Percentiles rank a stretch among this genome's conserved stretches.
Evolutionary conservation across 805 yeast genomes (phyloP).

Genomic region (Ogataea nonfermentans): DNA sequence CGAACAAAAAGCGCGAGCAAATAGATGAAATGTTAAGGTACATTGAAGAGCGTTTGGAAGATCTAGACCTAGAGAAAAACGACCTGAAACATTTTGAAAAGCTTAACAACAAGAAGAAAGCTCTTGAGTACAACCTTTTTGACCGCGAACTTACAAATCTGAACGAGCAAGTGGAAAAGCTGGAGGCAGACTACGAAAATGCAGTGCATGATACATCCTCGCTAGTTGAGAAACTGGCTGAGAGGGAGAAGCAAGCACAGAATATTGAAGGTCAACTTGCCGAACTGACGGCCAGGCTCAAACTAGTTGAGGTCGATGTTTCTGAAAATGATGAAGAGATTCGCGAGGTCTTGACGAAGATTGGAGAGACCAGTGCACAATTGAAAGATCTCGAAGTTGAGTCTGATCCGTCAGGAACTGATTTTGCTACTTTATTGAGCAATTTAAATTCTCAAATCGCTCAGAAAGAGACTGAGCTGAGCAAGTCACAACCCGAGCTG

Average conservation of each 20-base stretch:
- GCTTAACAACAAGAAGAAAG: conserved; percentile 64
- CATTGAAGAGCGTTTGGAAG: conserved; percentile 69
- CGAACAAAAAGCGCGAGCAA: conserved; percentile 65
- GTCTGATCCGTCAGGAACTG: conserved; percentile 27
- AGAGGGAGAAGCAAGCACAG: conserved; percentile 53
- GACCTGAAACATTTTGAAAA: conserved; percentile 70
- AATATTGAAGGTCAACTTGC: conserved; percentile 46
- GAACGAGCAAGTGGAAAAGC: conserved; percentile 53
- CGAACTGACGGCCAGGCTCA: conserved; percentile 46
- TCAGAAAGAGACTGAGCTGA: conserved; percentile 38
- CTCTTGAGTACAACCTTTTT: conserved; percentile 69
- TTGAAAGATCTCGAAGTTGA: conserved; percentile 42
- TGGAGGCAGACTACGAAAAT: conserved; percentile 56
- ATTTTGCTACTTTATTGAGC: conserved; percentile 22
- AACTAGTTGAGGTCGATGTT: conserved; percentile 54
- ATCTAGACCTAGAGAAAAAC: conserved; percentile 75
- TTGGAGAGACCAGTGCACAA: conserved; percentile 50
- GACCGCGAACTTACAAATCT: conserved; percentile 73
- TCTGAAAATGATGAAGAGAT: conserved; percentile 50
- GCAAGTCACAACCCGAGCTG: conserved; percentile 41
- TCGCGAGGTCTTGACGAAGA: conserved; percentile 44
- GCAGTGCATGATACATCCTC: conserved; percentile 51
- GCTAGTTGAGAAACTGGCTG: conserved; percentile 55
- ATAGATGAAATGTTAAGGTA: conserved; percentile 71
- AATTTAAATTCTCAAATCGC: conserved; percentile 31